Evolutionary conservation across 2,329 filamentous ascomycete species (phyloP), one percentile per base, ranked within the genome.

Genomic region (Trichophyton benhamiae): DNA sequence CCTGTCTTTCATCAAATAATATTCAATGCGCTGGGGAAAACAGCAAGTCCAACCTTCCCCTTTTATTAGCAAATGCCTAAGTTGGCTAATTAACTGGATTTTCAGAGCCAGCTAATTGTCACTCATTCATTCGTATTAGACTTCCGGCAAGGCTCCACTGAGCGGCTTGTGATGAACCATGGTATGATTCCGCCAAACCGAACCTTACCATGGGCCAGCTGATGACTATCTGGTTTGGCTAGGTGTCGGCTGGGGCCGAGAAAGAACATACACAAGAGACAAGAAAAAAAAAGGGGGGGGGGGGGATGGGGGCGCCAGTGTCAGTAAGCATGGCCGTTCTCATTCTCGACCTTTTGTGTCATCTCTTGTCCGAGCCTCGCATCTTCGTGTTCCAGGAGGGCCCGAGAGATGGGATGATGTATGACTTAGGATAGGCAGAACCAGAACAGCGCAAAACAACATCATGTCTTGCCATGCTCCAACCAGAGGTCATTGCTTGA

Each of bases 61-160:
- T 20, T 25, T 13, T 13, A 48, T 22, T 7, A 3, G 2, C 20
- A 48, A 9, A 48, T 25, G n/a, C 17, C 20, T 48, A 48, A 48
- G 8, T 25, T 53, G 49, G 22, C 49, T 53, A 33, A 53, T 53
- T 30, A 33, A 33, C 49, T 15, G 22, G 49, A 27, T 53, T 53
- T 53, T 30, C 27, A 44, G 41, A 6, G 13, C 3, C 49, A 33
- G n/a, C 25, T 53, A 33, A 53, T 53, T 30, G n/a, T 30, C 49
- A 30, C 22, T 30, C 33, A 15, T n/a, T 15, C 3, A 27, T 33
- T 33, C n/a, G 55, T 58, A 25, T 57, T 58, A 58, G 55, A 58
- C 55, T 58, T 58, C 55, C 55, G 55, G 55, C 55, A 58, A 58
- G 55, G 38, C 55, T 58, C 55, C 55, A 58, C 55, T 42, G 38